These are phyloP conservation scores for Colletotrichum paranaense DNA, from an alignment of 2,329 filamentous ascomycete genomes.

Conservation along the genomic window DNA sequence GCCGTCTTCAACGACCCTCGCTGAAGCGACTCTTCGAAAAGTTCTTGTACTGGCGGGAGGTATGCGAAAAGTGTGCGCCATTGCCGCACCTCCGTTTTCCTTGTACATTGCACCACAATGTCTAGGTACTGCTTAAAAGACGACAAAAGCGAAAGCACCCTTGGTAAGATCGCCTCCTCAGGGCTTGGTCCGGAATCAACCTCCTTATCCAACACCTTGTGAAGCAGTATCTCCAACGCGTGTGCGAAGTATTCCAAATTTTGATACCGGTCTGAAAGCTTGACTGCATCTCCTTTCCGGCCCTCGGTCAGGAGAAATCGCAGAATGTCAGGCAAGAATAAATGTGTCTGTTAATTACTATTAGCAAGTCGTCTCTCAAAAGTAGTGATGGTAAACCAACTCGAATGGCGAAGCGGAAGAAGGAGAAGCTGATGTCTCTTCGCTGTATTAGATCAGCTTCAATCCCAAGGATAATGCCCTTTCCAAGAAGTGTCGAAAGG, in stretches of 20 bases:
- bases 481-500: conserved; percentile 85
- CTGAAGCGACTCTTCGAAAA: conserved; percentile 92
- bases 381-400: conserved; percentile 88
- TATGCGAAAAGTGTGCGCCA: conserved; percentile 96
- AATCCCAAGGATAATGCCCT: conserved; percentile 89
- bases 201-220: conserved; percentile 94
- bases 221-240: conserved; percentile 89
- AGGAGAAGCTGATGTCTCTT: conserved; percentile 90
- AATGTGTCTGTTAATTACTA: conserved; percentile 74
- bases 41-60: conserved; percentile 86
- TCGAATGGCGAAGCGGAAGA: conserved; percentile 87
- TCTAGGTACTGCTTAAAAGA: conserved; percentile 90
- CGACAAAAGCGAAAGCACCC: conserved; percentile 73
- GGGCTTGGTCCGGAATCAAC: conserved; percentile 78
- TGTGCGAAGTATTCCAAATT: conserved; percentile 92
- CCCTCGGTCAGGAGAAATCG: conserved; percentile 81
- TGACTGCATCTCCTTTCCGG: conserved; percentile 83
- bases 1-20: conserved; percentile 92
- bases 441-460: conserved; percentile 95
- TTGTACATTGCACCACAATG: conserved; percentile 95
- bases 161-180: conserved; percentile 72
- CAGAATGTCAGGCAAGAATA: conserved; percentile 91
- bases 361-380: conserved; percentile 79
- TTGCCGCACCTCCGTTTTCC: conserved; percentile 94
- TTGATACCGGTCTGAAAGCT: conserved; percentile 86